Conservation (phyloP, 2,329 filamentous ascomycete genomes). For the Didymella exigua region DNA sequence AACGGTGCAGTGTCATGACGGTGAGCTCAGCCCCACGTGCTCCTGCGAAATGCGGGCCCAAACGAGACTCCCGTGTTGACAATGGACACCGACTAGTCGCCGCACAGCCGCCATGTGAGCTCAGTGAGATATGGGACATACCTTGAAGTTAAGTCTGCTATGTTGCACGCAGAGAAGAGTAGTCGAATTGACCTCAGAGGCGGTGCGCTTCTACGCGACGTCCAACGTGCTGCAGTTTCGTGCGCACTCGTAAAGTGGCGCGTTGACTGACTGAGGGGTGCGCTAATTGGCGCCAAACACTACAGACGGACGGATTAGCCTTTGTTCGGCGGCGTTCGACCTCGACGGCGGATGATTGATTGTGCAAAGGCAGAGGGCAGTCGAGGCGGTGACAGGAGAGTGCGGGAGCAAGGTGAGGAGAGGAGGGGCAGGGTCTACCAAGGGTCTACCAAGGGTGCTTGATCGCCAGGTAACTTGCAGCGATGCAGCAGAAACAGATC, state of each 20-base stretch:
- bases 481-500: slow-evolving; percentile 1
- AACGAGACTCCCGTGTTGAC: slow-evolving; percentile 13
- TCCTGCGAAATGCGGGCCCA: slow-evolving; percentile 24
- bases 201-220: slow-evolving; percentile 2
- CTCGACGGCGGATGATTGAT: slow-evolving; percentile 8
- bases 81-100: slow-evolving; percentile 6
- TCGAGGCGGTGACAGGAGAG: slow-evolving; percentile 14
- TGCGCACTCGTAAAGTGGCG: slow-evolving; percentile 13
- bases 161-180: neutral
- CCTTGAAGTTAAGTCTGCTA: slow-evolving; percentile 5
- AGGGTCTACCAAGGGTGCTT: slow-evolving; percentile 19
- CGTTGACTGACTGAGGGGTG: slow-evolving; percentile 19
- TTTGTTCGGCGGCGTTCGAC: slow-evolving; percentile 11
- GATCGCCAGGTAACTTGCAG: slow-evolving; percentile 19
- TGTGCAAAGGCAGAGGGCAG: slow-evolving; percentile 2
- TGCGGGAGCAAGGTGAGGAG: slow-evolving; percentile 7
- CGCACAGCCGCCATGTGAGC: slow-evolving; percentile 14
- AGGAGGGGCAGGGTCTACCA: slow-evolving; percentile 21
- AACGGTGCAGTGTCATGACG: slow-evolving; percentile 33
- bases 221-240: slow-evolving; percentile 3
- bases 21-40: slow-evolving; percentile 33
- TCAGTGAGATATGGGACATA: slow-evolving; percentile 1
- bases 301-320: slow-evolving; percentile 10
- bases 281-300: slow-evolving; percentile 12
- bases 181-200: neutral